Evolutionary conservation across 176 grass and related monocot species (phyloP), one percentile per base, ranked within the genome.

Genomic region (Carex myosuroides): DNA sequence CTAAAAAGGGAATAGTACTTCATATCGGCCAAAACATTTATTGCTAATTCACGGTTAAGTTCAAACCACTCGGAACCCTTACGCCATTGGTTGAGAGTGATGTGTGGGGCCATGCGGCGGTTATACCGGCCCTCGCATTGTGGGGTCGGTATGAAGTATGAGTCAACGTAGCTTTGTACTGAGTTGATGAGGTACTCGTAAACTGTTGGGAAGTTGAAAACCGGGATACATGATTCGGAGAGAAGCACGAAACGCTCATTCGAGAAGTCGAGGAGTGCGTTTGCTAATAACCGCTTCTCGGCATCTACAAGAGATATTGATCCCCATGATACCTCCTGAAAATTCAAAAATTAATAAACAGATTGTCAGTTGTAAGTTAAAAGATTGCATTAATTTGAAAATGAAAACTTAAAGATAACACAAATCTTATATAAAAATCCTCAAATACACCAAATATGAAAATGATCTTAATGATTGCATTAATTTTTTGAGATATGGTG

Each of bases 11-110:
- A 46, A 81, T 87, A 87, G 75, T 90, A 91, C 32, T 83, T 87
- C 1, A 13, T 4, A 64, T 90, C 93, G 1, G 93, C 88, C 32
- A 92, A 67, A 0, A 95, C 44, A 79, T 90, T 90, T 2, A 86
- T 86, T 17, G 92, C 88, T 1, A 94, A 87, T 6, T 90, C 90
- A 5, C 90, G 84, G 90, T 74, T 90, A 5, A 94, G 88, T 70
- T 94, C 92, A 29, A 94, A 94, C 92, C 92, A 94, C 84, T 94
- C 86, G 0, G 92, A 91, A 0, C 92, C 90, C 32, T 94, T 94
- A 5, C 92, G 32, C 92, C 92, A 94, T 58, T 91, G 62, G 13
- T 81, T 62, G 58, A 88, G 79, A 74, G 8, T 42, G 52, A 91
- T 66, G 20, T 88, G 87, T 2, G 87, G 92, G 21, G 90, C 92